These are phyloP conservation scores for Pseudonectria foliicola DNA, from an alignment of 2,329 filamentous ascomycete species.

Conservation along the genomic window DNA sequence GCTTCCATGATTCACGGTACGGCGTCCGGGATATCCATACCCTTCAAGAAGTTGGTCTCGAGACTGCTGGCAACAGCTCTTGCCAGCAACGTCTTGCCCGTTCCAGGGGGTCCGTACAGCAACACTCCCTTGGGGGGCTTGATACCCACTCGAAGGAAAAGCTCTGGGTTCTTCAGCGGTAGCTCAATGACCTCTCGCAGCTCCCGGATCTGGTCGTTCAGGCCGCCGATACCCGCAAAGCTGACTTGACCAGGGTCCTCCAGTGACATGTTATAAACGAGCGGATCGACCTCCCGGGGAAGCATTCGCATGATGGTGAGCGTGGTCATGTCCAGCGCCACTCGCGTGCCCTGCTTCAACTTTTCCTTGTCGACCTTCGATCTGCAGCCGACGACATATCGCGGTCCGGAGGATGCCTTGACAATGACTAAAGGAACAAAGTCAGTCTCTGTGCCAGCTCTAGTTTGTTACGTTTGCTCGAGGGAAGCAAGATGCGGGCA, in stretches of 20 bases:
- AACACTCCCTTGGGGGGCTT: constrained; percentile 97
- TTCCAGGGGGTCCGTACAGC: constrained; percentile 92
- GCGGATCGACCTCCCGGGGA: constrained; percentile 91
- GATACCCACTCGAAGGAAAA: constrained; percentile 94
- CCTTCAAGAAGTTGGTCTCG: constrained; percentile 97
- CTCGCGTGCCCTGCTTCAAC: constrained; percentile 95
- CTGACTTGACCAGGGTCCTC: constrained; percentile 97
- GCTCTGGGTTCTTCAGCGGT: constrained; percentile 95
- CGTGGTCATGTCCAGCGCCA: constrained; percentile 98
- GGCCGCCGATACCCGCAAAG: constrained; percentile 92
- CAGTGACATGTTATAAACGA: constrained; percentile 99
- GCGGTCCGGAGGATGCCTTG: constrained; percentile 92
- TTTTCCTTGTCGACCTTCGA: constrained; percentile 97
- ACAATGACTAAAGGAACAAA: constrained; percentile 67
- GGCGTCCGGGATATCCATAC: constrained; percentile 38
- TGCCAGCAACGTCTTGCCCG: constrained; percentile 90
- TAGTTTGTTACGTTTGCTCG: no score
- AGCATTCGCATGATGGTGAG: constrained; percentile 99
- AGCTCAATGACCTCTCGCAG: constrained; percentile 95
- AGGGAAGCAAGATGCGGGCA: constrained; percentile 1
- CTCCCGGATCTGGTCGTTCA: constrained; percentile 98
- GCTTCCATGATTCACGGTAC: constrained; percentile 1
- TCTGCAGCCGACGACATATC: constrained; percentile 96
- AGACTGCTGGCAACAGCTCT: constrained; percentile 92
- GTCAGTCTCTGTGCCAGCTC: constrained; percentile 12